A percentile compares a stretch with the other conserved stretches of the same genome.
These are phyloP conservation scores for Blumeria hordei DNA, from an alignment of 2,329 filamentous ascomycete genomes.

Conservation along the genomic window DNA sequence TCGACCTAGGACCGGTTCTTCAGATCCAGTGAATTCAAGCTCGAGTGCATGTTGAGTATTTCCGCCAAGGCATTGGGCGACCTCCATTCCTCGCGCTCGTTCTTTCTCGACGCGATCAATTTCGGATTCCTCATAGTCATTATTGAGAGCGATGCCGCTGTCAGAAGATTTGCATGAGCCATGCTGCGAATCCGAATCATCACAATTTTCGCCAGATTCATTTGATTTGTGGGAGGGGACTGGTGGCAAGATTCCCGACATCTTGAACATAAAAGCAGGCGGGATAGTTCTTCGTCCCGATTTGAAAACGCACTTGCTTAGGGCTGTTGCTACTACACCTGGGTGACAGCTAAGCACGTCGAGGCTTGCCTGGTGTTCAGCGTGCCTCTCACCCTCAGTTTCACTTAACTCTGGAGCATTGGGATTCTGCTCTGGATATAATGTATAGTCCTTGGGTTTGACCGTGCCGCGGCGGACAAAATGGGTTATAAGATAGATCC, in stretches of 20 bases:
- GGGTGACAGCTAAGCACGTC: slow-evolving; percentile 19
- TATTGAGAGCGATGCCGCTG: slow-evolving; percentile 6
- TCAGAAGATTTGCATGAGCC: slow-evolving; percentile 6
- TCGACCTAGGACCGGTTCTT: slow-evolving; percentile 14
- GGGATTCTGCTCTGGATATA: slow-evolving; percentile 15
- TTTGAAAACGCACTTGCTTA: slow-evolving; percentile 50
- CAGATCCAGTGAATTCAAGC: slow-evolving; percentile 8
- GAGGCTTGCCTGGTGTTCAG: slow-evolving; percentile 13
- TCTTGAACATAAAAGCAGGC: slow-evolving; percentile 49
- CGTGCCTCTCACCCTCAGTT: slow-evolving; percentile 17
- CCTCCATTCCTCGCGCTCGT: slow-evolving; percentile 7
- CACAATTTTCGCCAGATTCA: not conserved
- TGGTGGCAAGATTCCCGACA: slow-evolving; percentile 49
- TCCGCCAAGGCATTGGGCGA: slow-evolving; percentile 5
- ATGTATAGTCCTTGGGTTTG: slow-evolving; percentile 22
- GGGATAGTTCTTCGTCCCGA: slow-evolving; percentile 62
- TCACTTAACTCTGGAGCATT: slow-evolving; percentile 14
- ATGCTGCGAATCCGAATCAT: not conserved
- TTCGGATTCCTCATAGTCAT: slow-evolving; percentile 3
- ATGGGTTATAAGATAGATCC: slow-evolving; percentile 54
- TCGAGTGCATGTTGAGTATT: slow-evolving; percentile 9
- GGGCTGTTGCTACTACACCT: slow-evolving; percentile 43
- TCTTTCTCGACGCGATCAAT: slow-evolving; percentile 7
- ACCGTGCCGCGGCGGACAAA: slow-evolving; percentile 41
- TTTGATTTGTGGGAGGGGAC: slow-evolving; percentile 21